Base-by-base conservation (phyloP, 768 basidiomycete genomes). In the Tylopilus felleus region DNA sequence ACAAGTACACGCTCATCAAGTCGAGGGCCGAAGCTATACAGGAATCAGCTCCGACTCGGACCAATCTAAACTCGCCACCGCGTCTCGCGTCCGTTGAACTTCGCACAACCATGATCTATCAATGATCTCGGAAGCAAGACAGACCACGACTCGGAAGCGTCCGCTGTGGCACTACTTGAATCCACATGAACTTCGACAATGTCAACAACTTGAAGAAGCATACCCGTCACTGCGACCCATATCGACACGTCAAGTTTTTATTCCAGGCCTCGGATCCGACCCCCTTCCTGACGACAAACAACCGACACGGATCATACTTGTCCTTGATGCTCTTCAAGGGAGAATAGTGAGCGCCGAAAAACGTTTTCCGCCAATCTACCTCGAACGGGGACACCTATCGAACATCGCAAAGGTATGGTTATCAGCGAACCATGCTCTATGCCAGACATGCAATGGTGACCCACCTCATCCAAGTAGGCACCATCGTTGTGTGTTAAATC, bases 401-500 rank as follows among this genome's bases (percentile, higher is more conserved):
- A 25, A 5, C 7, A 22, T 35, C 25, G 5, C 14, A 14, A 41
- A 5, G 17, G 23, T 22, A n/a, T 9, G 29, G 10, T 17, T 4
- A 4, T 55, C 29, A 55, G 43, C 21, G 14, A 45, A 40, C 36
- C 17, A n/a, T 29, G 0, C 2, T 22, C 28, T n/a, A n/a, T 2
- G 8, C 4, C 17, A 16, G 8, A 36, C 4, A 6, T 14, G 3
- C 22, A 21, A 29, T 52, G 2, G 22, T 9, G 39, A 40, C 36
- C 6, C 19, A 75, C 79, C 73, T 82, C 80, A 57, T 80, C 79
- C 42, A 78, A 69, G 60, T 81, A 80, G 4, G 77, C 69, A 10
- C 74, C 78, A 1, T 67, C 69, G 8, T 61, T 49, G 2, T 68
- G 68, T 2, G 67, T 60, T n/a, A 71, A 63, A 40, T 71, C 71